Evolutionary conservation across 768 basidiomycete species (phyloP), one percentile per base, ranked within the genome.

Genomic region (Boletus bicolor): DNA sequence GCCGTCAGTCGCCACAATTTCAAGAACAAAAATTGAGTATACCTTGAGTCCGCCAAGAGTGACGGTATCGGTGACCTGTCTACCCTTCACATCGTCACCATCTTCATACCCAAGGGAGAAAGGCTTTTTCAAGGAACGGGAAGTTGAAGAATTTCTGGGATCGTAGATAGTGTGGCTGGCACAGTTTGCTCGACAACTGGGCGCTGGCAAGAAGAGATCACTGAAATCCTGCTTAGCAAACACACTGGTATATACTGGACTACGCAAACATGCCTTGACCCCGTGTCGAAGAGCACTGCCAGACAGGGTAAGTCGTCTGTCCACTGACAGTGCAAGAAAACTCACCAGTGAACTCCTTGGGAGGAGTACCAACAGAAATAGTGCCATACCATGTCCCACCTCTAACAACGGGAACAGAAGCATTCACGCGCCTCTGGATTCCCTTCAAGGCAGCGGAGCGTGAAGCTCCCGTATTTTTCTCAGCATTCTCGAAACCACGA

Each of bases 151-250:
- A 12, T 7, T 4, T 1, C 12, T 7, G 1, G 76, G 64, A 56
- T 72, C 51, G 59, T 75, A 78, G 44, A 64, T 57, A 26, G 44
- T 57, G 57, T 77, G 74, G 3, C 55, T 62, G 0, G 17, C 4
- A 57, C 76, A 77, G 30, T 28, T 2, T 28, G 2, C 6, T 57
- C 15, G 34, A 57, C 72, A 73, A 4, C 44, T 5, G 4, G 59
- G 32, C 1, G 60, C 64, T 7, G 72, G 71, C 34, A 73, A 37
- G 54, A 68, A 67, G 7, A 72, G 50, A 46, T 72, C 71, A 24
- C 69, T 67, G 42, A 9, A 42, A 12, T n/a, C 15, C 5, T 3
- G 5, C 0, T 61, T 32, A 61, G 49, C 7, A 37, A 0, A 14
- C 21, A 10, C 1, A 15, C 11, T 32, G 10, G 14, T 8, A 21